Conservation (phyloP, 257 asterid genomes). For the Agastache rugosa region DNA sequence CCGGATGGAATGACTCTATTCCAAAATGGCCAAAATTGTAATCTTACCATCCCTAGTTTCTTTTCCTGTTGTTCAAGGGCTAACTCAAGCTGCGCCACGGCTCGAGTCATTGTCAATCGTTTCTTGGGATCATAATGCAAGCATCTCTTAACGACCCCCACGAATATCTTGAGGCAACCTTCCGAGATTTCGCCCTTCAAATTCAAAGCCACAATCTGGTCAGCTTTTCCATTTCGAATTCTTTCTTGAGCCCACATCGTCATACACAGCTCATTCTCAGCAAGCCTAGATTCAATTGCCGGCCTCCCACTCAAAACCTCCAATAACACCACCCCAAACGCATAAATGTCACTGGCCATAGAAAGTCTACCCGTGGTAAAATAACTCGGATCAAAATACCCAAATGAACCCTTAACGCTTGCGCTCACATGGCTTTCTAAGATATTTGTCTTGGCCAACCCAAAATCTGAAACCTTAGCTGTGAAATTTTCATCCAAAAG, state of each 20-base stretch:
- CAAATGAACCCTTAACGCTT: slow-evolving; percentile 10
- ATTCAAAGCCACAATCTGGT: too few relatives aligned
- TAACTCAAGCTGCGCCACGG: neutral
- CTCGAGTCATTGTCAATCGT: neutral
- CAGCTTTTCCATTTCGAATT: too few relatives aligned
- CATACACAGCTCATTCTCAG: neutral
- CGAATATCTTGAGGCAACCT: too few relatives aligned
- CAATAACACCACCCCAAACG: slow-evolving; percentile 27
- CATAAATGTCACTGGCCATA: slow-evolving; percentile 1
- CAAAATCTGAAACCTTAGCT: slow-evolving; percentile 25
- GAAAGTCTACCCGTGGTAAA: neutral
- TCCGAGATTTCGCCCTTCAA: too few relatives aligned
- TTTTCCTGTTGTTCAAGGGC: neutral
- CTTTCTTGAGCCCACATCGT: neutral
- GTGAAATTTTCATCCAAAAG: slow-evolving; percentile 7
- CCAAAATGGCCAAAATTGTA: neutral
- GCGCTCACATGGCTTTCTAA: slow-evolving; percentile 6
- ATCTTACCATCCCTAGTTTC: neutral
- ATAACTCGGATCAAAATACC: slow-evolving; percentile 26
- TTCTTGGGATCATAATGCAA: neutral
- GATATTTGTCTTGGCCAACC: neutral
- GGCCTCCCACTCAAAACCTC: slow-evolving; percentile 19
- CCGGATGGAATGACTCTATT: neutral
- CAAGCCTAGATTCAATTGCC: neutral
- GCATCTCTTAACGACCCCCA: too few relatives aligned